Percentiles rank a stretch among this genome's conserved stretches.
phyloP scores from a whole-genome alignment of 441 rosid genomes.

The Rhodomyrtus psidioides region DNA sequence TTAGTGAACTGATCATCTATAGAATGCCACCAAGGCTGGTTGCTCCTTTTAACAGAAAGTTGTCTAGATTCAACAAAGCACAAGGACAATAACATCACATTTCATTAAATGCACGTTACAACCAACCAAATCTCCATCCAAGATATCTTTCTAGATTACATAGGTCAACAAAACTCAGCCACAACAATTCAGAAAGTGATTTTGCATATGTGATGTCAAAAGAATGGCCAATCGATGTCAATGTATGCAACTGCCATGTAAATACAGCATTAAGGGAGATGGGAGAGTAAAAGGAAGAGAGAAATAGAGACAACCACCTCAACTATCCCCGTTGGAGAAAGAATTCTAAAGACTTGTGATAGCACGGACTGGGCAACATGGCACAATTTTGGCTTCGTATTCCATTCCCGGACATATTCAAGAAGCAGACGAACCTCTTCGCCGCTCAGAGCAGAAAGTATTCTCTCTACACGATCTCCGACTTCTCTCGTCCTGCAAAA shows the following conservation, averaged over 20 bases:
- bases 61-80: background rate
- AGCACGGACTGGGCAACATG: constrained; percentile 84
- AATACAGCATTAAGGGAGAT: background rate
- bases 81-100: background rate
- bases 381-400: constrained; percentile 83
- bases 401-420: constrained; percentile 90
- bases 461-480: constrained; percentile 44
- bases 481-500: constrained; percentile 53
- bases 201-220: background rate
- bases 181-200: background rate
- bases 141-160: background rate
- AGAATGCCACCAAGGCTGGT: background rate
- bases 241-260: background rate
- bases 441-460: constrained; percentile 54
- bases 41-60: background rate
- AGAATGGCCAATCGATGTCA: background rate
- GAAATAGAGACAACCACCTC: constrained; percentile 40
- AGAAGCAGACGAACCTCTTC: constrained; percentile 68
- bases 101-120: background rate
- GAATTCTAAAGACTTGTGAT: constrained; percentile 54
- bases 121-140: background rate
- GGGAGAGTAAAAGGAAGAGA: background rate
- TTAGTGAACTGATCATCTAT: background rate
- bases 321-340: constrained; percentile 69
- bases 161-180: background rate